Base-by-base conservation (phyloP, 805 yeast genomes). In the Hyphopichia homilentoma region DNA sequence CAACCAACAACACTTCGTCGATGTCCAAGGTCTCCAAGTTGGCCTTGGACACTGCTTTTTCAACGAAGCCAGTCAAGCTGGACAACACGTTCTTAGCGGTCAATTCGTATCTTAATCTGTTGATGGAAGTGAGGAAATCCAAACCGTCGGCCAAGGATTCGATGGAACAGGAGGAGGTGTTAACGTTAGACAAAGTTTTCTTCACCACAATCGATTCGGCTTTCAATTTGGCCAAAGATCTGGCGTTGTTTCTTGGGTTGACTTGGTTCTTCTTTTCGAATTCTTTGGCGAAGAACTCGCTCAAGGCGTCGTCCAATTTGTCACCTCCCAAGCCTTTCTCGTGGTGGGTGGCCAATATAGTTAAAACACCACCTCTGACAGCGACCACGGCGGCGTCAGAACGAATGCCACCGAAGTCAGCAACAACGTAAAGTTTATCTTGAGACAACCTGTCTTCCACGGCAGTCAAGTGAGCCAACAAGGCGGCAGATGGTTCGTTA, bases 341-440 rank as follows among this genome's bases (percentile, higher is more conserved):
- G 54, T 88, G 95, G 38, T 79, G 77, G 44, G 96, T 86, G 39
- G 95, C 82, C 48, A 93, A 71, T 29, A 87, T 70, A 35, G 98
- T 90, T 65, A 85, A 73, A 46, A 93, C 77, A 52, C 98, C 98
- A 43, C 96, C 96, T 70, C 97, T 81, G 33, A 82, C 84, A 25
- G 97, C 80, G 50, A 93, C 69, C 32, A 93, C 89, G 38, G 97
- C 96, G 41, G 89, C 96, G 57, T 93, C 97, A 25, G 95, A 81
- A 65, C 97, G 50, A 12, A 88, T 74, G 55, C 96, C 97, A 59
- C 98, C 98, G 52, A 93, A 85, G 63, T 93, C 98, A 34, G 95
- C 94, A 47, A 93, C 96, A 30, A 87, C 94, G 52, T 81, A 81
- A 39, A 85, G 62, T 69, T 82, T 82, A 64, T 87, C 95, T 45